Evolutionary conservation across 495 filamentous ascomycete genomes (phyloP).

Genomic region (Mytilinidion resinicola): DNA sequence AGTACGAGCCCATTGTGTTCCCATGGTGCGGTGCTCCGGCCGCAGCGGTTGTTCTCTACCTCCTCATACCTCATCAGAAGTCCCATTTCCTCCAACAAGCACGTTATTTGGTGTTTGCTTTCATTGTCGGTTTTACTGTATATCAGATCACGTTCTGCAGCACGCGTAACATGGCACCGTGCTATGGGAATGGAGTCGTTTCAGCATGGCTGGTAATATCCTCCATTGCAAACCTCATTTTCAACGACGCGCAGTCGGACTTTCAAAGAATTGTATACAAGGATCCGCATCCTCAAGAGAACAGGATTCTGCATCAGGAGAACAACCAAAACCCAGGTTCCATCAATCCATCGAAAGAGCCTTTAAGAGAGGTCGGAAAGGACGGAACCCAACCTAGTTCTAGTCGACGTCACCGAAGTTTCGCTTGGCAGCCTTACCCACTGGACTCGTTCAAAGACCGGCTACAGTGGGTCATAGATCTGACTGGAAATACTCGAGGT

Average conservation of each 20-base stretch:
- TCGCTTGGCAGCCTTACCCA: slow-evolving; percentile 70
- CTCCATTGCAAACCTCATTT: slow-evolving; percentile 55
- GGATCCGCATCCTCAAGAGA: slow-evolving; percentile 31
- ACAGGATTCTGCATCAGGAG: slow-evolving; percentile 13
- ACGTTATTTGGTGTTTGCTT: slow-evolving; percentile 50
- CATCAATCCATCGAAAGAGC: no score
- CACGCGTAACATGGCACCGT: slow-evolving; percentile 51
- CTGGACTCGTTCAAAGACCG: slow-evolving; percentile 49
- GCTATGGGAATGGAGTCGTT: slow-evolving; percentile 63
- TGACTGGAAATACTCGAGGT: slow-evolving; percentile 63
- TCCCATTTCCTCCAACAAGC: slow-evolving; percentile 43
- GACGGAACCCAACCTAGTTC: slow-evolving; percentile 12
- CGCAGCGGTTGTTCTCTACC: slow-evolving; percentile 49
- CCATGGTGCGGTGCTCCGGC: slow-evolving; percentile 48
- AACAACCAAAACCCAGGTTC: neutral
- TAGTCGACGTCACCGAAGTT: slow-evolving; percentile 10
- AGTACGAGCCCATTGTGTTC: slow-evolving; percentile 48
- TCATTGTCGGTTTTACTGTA: slow-evolving; percentile 44
- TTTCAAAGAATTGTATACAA: slow-evolving; percentile 52
- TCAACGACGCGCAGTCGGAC: slow-evolving; percentile 57
- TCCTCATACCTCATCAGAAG: slow-evolving; percentile 52
- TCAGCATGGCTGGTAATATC: slow-evolving; percentile 62
- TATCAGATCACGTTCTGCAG: slow-evolving; percentile 41
- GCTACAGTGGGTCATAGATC: slow-evolving; percentile 63
- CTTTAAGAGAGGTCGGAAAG: neutral